Conservation (phyloP, 1,284 basidiomycete genomes). For the Amylostereum chailletii region DNA sequence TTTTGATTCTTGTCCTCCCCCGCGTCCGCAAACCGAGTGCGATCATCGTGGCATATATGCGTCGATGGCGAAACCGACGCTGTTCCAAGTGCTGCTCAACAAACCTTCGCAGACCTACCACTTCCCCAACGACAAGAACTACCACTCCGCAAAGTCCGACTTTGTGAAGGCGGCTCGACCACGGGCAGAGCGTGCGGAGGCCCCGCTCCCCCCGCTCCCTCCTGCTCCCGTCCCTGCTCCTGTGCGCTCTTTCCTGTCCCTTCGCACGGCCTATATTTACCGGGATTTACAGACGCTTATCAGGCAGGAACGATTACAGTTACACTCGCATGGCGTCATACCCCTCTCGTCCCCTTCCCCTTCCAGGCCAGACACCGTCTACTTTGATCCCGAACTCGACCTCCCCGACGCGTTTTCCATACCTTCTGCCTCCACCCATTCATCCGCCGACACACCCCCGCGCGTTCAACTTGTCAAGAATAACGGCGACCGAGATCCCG, state of each 20-base stretch:
- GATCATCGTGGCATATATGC: no score
- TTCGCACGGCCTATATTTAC: no score
- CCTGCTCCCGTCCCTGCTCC: slow-evolving; percentile 1
- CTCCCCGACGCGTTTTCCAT: neutral
- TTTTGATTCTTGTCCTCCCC: no score
- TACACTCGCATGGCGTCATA: neutral
- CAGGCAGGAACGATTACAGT: neutral
- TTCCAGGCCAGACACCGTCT: slow-evolving; percentile 3
- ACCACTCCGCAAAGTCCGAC: slow-evolving; percentile 38
- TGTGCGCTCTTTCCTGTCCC: neutral
- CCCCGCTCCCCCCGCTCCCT: neutral
- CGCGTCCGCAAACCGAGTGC: no score
- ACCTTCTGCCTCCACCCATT: neutral
- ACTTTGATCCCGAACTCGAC: neutral
- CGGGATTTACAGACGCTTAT: neutral
- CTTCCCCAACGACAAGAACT: slow-evolving; percentile 35
- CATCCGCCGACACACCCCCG: slow-evolving; percentile 22
- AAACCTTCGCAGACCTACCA: slow-evolving; percentile 49
- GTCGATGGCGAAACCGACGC: slow-evolving; percentile 45
- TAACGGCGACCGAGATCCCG: slow-evolving; percentile 14
- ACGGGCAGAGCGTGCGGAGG: slow-evolving; percentile 3
- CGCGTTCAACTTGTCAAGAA: slow-evolving; percentile 6
- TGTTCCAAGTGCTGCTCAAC: slow-evolving; percentile 48
- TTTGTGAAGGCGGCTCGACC: slow-evolving; percentile 19
- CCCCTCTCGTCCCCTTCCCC: slow-evolving; percentile 1